Conservation (phyloP, 2,329 filamentous ascomycete species). For the Lachnellula cervina region DNA sequence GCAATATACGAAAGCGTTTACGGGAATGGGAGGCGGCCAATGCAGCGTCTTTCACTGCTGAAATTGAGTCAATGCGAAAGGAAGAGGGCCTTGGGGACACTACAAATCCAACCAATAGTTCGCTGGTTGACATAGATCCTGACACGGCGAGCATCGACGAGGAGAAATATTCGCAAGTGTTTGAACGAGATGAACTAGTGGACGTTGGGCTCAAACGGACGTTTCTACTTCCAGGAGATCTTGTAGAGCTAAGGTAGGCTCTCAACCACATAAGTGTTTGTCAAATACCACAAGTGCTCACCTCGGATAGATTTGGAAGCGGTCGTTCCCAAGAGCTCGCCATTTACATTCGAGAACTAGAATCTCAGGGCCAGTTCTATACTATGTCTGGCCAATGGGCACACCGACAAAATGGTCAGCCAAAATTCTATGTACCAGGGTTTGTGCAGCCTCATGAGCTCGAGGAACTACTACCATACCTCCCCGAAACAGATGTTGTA, state of each 20-base stretch:
- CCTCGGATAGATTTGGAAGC: slow-evolving; percentile 12
- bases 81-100: neutral
- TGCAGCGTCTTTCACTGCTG: slow-evolving; percentile 8
- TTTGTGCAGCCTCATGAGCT: slow-evolving; percentile 41
- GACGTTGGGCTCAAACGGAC: slow-evolving; percentile 33
- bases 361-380: slow-evolving; percentile 41
- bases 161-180: neutral
- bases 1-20: slow-evolving; percentile 33
- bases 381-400: slow-evolving; percentile 46
- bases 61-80: neutral
- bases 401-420: slow-evolving; percentile 30
- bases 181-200: slow-evolving; percentile 39
- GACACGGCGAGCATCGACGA: neutral
- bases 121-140: neutral
- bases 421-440: slow-evolving; percentile 41
- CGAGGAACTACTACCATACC: slow-evolving; percentile 38
- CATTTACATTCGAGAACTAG: slow-evolving; percentile 42
- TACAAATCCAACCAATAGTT: neutral
- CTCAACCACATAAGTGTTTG: neutral
- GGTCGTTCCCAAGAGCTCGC: slow-evolving; percentile 35
- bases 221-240: slow-evolving; percentile 31
- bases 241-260: slow-evolving; percentile 30
- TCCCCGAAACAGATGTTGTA: slow-evolving; percentile 38
- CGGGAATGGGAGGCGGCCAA: slow-evolving; percentile 41
- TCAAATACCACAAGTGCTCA: slow-evolving; percentile 6